Evolutionary conservation across 345 rosid species (phyloP), one percentile per base, ranked within the genome.

Genomic region (Rhodomyrtus tomentosa): DNA sequence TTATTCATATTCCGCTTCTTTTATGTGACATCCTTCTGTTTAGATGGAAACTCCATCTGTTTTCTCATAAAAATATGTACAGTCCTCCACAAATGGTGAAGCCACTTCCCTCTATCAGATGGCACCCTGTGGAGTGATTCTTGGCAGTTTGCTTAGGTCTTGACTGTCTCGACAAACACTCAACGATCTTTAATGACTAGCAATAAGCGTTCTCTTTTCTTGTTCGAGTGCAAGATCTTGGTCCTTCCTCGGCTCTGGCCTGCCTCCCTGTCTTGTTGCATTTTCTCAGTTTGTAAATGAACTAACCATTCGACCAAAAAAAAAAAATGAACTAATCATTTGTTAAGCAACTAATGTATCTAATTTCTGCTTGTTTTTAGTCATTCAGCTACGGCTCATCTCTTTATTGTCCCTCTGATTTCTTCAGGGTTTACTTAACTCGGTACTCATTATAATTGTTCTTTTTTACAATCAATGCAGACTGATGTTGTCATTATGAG

Each of bases 401-500:
- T 82, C 49, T 82, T 45, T 45, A 12, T n/a, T 72, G 74, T 74
- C 48, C 50, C 86, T 40, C 42, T 51, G 11, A 36, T 51, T 50
- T 55, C 50, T 59, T 51, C 49, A 50, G 42, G 16, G 50, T 58
- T 36, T 88, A 16, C 56, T 85, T 82, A 54, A 48, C 40, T 81
- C 48, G 18, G 40, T n/a, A 53, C 54, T 72, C 79, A 32, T 82
- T 50, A 55, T 81, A 54, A 68, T 53, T 54, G n/a, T 58, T 73
- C 50, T 45, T 48, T 2, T 51, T 49, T 68, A 27, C 59, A 82
- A 84, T 89, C 85, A 68, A 59, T 90, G 89, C 95, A 97, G 99
- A 97, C 92, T 97, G n/a, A n/a, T n/a, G n/a, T n/a, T n/a, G n/a
- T n/a, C n/a, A n/a, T n/a, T n/a, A n/a, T n/a, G 76, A 68, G 24